These are phyloP conservation scores for Beauveria caledonica DNA, from an alignment of 2,329 filamentous ascomycete species.

Conservation along the genomic window DNA sequence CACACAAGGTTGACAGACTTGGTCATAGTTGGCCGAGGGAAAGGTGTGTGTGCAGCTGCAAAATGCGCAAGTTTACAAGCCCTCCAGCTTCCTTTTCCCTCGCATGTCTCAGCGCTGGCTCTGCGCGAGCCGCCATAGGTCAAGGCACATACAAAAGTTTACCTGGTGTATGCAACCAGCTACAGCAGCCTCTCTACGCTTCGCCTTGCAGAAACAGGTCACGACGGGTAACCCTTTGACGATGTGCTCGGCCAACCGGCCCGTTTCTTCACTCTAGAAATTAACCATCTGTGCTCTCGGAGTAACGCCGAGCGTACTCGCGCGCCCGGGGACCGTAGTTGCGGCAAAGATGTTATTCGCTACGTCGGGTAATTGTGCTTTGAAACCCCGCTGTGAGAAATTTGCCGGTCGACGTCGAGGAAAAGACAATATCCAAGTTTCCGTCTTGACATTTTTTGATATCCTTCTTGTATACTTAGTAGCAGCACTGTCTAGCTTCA, in stretches of 20 bases:
- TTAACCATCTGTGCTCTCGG: not conserved
- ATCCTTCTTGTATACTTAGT: too few relatives aligned
- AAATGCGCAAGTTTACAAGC: not conserved
- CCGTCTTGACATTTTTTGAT: too few relatives aligned
- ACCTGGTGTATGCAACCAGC: too few relatives aligned
- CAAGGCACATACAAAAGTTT: not conserved
- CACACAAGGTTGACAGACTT: not conserved
- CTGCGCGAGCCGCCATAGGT: not conserved
- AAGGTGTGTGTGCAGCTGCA: not conserved
- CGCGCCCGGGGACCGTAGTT: not conserved
- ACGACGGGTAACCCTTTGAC: not conserved
- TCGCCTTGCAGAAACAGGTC: not conserved
- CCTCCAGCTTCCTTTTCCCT: not conserved
- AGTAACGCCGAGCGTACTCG: not conserved
- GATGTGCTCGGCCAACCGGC: not conserved
- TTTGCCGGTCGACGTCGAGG: not conserved
- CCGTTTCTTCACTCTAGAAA: not conserved
- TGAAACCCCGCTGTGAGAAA: not conserved
- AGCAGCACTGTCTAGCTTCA: too few relatives aligned
- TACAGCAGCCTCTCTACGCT: not conserved
- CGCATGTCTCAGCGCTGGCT: slow-evolving; percentile 2
- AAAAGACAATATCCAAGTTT: not conserved
- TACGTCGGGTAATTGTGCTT: too few relatives aligned
- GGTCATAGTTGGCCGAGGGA: not conserved
- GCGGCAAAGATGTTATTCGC: not conserved